phyloP scores from a whole-genome alignment of 108 stramenopile genomes.

The Schizochytrium sp. region DNA sequence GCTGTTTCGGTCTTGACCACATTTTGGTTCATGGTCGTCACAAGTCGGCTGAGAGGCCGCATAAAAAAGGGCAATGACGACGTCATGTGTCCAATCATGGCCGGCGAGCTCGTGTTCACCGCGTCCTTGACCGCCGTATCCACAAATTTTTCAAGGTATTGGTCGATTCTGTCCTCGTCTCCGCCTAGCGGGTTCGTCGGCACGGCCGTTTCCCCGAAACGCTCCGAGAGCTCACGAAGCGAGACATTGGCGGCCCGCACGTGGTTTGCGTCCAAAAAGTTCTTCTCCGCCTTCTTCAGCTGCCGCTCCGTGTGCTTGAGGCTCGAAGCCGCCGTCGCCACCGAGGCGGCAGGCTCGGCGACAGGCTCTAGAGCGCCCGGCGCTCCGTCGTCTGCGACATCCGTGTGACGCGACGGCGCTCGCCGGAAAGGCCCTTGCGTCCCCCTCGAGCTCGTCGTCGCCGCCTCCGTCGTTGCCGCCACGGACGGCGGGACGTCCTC shows the following conservation, averaged over 20 bases:
- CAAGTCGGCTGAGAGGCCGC: background rate
- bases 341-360: background rate
- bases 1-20: background rate
- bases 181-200: background rate
- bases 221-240: background rate
- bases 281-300: background rate
- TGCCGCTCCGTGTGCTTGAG: constrained; percentile 1
- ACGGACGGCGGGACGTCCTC: background rate
- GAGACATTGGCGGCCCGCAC: background rate
- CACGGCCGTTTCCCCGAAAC: background rate
- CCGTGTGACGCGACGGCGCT: no score
- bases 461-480: background rate
- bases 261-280: background rate
- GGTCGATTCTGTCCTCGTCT: background rate
- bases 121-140: background rate
- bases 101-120: background rate
- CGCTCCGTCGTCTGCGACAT: no score
- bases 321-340: background rate
- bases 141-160: background rate
- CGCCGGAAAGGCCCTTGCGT: background rate
- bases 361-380: background rate
- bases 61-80: background rate
- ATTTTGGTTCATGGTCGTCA: constrained; percentile 4
- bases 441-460: background rate
- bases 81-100: constrained; percentile 11